Percentiles rank a stretch among this genome's conserved stretches.
These are phyloP conservation scores for Diaporthe sp. DNA, from an alignment of 2,329 filamentous ascomycete species.

Conservation along the genomic window DNA sequence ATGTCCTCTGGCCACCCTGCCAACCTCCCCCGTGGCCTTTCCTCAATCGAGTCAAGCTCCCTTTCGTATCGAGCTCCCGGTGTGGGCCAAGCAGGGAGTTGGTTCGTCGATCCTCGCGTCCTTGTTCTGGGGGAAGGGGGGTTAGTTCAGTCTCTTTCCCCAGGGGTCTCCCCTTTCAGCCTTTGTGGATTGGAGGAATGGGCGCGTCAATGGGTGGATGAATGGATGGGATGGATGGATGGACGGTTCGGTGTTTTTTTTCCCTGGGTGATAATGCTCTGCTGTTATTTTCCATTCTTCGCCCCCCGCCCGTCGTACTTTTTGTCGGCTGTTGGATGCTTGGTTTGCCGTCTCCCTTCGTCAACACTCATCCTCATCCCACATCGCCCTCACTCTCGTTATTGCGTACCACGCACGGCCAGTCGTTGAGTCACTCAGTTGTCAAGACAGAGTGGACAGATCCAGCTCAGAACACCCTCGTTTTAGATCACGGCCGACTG, in stretches of 20 bases:
- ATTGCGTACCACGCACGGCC: too few species aligned
- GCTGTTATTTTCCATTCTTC: not conserved
- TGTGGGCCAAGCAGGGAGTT: not conserved
- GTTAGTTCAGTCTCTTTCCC: not conserved
- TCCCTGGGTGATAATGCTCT: too few species aligned
- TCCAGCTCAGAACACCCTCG: too few species aligned
- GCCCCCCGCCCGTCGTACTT: not conserved
- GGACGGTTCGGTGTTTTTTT: too few species aligned
- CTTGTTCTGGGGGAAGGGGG: not conserved
- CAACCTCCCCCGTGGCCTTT: not conserved
- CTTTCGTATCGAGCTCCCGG: constrained; percentile 21
- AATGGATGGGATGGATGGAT: not conserved
- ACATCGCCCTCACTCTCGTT: constrained; percentile 18
- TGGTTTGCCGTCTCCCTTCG: too few species aligned
- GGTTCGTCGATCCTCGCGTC: not conserved
- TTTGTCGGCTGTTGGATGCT: not conserved
- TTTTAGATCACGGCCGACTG: too few species aligned
- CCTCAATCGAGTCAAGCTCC: constrained; percentile 15
- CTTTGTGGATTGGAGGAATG: not conserved
- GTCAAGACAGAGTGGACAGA: too few species aligned
- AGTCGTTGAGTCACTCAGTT: too few species aligned
- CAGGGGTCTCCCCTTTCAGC: not conserved
- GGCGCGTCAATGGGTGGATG: not conserved
- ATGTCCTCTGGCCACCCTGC: not conserved
- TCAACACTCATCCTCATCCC: too few species aligned